Conservation (phyloP, 148 eudicot species). For the Limonium bicolor region DNA sequence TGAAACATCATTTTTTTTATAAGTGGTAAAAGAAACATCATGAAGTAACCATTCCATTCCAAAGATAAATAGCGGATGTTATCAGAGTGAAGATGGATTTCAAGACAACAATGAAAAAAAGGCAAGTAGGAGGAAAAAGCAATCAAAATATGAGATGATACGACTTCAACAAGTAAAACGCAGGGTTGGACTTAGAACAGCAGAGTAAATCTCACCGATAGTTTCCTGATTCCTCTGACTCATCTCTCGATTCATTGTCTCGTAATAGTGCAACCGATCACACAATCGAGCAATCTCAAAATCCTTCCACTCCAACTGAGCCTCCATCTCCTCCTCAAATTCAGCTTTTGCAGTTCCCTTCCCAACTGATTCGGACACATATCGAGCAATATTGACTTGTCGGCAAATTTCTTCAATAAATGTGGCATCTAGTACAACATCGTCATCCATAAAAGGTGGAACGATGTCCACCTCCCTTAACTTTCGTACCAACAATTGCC, state of each 20-base stretch:
- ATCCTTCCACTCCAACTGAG: conserved; percentile 66
- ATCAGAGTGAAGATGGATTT: background rate
- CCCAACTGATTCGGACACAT: conserved; percentile 69
- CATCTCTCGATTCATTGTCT: conserved; percentile 91
- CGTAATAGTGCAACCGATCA: conserved; percentile 81
- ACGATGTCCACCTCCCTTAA: conserved; percentile 49
- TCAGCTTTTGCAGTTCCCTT: conserved; percentile 74
- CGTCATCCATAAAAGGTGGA: conserved; percentile 33
- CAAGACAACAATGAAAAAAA: background rate
- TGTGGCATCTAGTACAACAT: conserved; percentile 20
- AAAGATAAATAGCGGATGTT: background rate
- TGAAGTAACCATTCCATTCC: background rate
- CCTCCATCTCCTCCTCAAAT: conserved; percentile 70
- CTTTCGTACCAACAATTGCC: conserved; percentile 48
- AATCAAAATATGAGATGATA: background rate
- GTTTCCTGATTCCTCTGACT: conserved; percentile 97
- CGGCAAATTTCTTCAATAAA: conserved; percentile 43
- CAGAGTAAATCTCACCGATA: conserved; percentile 37
- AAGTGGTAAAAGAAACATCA: too few species aligned
- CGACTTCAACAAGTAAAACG: background rate
- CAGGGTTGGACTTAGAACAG: background rate
- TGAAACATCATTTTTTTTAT: too few species aligned
- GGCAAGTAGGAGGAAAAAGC: background rate
- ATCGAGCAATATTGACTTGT: conserved; percentile 54
- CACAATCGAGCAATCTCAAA: conserved; percentile 75